Evolutionary conservation across 2,329 filamentous ascomycete species (phyloP), one percentile per base, ranked within the genome.

Genomic region (Diplocarpon mali): DNA sequence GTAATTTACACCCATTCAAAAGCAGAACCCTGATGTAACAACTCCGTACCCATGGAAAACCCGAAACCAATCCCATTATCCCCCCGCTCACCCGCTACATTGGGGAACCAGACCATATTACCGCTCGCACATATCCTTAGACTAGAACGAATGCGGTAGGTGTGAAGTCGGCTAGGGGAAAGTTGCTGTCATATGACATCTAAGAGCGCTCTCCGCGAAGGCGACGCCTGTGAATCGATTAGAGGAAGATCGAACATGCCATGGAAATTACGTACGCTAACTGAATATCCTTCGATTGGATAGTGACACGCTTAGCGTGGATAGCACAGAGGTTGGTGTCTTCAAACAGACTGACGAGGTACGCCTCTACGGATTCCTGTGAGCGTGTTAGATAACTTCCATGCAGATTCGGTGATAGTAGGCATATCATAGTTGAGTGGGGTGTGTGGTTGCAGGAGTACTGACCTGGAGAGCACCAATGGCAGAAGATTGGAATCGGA

Each of bases 221-320:
- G 63, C 92, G 85, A 59, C 92, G 85, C 62, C 15, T 35, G 9
- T 15, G 13, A 11, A 8, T 4, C 5, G 2, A 15, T 11, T 35
- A 35, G 15, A 3, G 7, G 11, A 14, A 10, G n/a, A 35, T 16
- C 6, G 13, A 14, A 15, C 4, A 5, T 35, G 8, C n/a, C 6
- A 13, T 90, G 89, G 15, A 20, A 20, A 3, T 12, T 15, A 38
- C 47, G n/a, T 41, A 46, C 47, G 45, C 53, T 30, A 56, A 45
- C 27, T 56, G 53, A 40, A 57, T 57, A 32, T 57, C 55, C 47
- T 59, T 57, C 24, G 50, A 52, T 50, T 90, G 90, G 70, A 96
- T 96, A 64, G 90, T 96, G 64, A 96, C 92, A 73, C 92, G 88
- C 81, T 96, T 96, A 71, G 92, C 90, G 72, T 96, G 92, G 69